Evolutionary conservation across 2,329 filamentous ascomycete species (phyloP), one percentile per base, ranked within the genome.

Genomic region (Thielaviopsis cerberus): DNA sequence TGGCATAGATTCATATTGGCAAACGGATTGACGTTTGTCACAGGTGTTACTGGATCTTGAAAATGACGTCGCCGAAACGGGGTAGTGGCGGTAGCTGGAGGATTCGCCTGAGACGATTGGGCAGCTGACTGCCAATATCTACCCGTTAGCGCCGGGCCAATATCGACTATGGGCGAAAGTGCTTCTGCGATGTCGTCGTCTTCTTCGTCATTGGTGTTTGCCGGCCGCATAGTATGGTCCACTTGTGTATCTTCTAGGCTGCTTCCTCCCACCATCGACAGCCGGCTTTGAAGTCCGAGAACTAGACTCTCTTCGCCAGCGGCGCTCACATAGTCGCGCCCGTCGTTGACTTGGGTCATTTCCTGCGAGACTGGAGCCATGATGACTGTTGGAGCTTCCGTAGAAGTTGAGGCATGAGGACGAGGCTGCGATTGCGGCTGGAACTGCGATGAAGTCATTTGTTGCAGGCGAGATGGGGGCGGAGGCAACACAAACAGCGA

Each of bases 321-420:
- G 61, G 67, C 75, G 70, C 62, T 71, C 68, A 74, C 73, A 63
- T 81, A 81, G 66, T 79, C 78, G 41, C 78, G 74, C 53, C 72
- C 76, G 51, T 75, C 72, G 62, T 81, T 81, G 59, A 73, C 69
- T 66, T 81, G 78, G 1, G 78, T 81, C 1, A 75, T 74, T 10
- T 77, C 61, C 15, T 62, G 55, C 22, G 61, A 62, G 23, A 54
- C 37, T 24, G 61, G 57, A 53, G 50, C 53, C n/a, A 22, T 30
- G 10, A 56, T 24, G 50, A 45, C 34, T 55, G 53, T 59, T 27
- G 30, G 27, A 8, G 41, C n/a, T n/a, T 48, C 50, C 6, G 57
- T 30, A 23, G 37, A 50, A 8, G 50, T 53, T 37, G 45, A 26
- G 27, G 15, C 53, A 37, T 20, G 30, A 26, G 15, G 22, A 48